These are phyloP conservation scores for Colletotrichum orchidophilum DNA, from an alignment of 2,329 filamentous ascomycete genomes.

Conservation along the genomic window DNA sequence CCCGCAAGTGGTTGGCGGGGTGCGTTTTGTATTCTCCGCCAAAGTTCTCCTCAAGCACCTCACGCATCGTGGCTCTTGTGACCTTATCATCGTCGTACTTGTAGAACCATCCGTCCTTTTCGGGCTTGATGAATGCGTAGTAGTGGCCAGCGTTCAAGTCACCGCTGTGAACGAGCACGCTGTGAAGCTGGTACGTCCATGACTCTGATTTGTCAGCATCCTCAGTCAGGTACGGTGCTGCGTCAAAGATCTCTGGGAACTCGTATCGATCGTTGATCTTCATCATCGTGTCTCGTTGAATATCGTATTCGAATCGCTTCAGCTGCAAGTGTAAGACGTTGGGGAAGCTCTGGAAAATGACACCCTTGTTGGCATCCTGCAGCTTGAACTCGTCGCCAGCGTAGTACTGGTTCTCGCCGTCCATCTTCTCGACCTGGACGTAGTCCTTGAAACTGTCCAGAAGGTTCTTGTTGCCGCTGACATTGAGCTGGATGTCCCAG, in stretches of 20 bases:
- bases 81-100: conserved; percentile 98
- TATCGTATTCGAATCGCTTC: conserved; percentile 98
- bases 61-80: conserved; percentile 89
- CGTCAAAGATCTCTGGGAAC: conserved; percentile 85
- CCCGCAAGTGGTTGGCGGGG: conserved; percentile 54
- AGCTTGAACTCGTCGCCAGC: conserved; percentile 89
- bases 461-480: conserved; percentile 90
- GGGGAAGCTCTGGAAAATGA: conserved; percentile 95
- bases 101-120: conserved; percentile 94
- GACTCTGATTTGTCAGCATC: conserved; percentile 88
- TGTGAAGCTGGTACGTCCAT: conserved; percentile 92
- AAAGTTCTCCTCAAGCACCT: conserved; percentile 96
- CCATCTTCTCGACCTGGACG: conserved; percentile 94
- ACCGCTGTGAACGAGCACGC: conserved; percentile 94
- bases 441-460: conserved; percentile 97
- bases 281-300: conserved; percentile 96
- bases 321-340: conserved; percentile 94
- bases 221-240: conserved; percentile 85
- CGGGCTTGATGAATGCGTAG: conserved; percentile 95
- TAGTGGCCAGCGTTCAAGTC: conserved; percentile 98
- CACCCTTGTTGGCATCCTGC: conserved; percentile 96
- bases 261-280: conserved; percentile 96
- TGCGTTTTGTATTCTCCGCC: conserved; percentile 80
- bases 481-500: conserved; percentile 98
- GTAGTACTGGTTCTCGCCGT: conserved; percentile 98